Base-by-base conservation (phyloP, 2,329 filamentous ascomycete species). In the Xylaria sp. region DNA sequence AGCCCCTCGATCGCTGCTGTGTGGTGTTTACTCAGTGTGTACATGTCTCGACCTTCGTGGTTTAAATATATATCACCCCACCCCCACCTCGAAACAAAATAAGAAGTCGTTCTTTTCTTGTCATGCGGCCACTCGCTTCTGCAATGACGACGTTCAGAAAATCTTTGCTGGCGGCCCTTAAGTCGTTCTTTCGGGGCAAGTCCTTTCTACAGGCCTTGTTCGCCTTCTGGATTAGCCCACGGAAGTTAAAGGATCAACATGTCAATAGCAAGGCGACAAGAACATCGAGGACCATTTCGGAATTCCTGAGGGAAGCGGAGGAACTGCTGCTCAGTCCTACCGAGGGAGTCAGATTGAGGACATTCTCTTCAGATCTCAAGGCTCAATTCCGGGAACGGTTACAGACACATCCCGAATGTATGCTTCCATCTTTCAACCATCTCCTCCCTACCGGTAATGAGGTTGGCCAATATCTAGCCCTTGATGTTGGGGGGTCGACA, bases 401-500 rank as follows among this genome's bases (percentile, higher is more conserved):
- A 58, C 73, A 80, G 64, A 78, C 76, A 31, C 82, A 86, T 69
- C 75, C 80, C 63, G 79, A 82, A 62, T 87, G 82, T 72, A 89
- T 89, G 87, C 79, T 89, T 19, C 87, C 87, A 2, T 88, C 86
- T 11, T 89, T 87, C 76, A 89, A 84, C 76, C 83, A 87, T 67
- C 82, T 85, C 66, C 78, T 90, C 5, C 87, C 87, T 1, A 80
- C 76, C n/a, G 87, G 87, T 53, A 72, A 78, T 47, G 87, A 90
- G 70, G 73, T 71, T 43, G 87, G 87, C 25, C 82, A 81, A 54
- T 89, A 82, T 71, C 77, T 90, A 54, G 85, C 87, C 21, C 77
- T 89, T 37, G 88, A 90, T 72, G 85, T 90, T n/a, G 88, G 88
- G 37, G 88, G 88, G 1, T 90, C 88, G 37, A 90, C 87, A 10